Percentiles rank a stretch among this genome's conserved stretches.
Evolutionary conservation across 176 grass and related monocot species (phyloP).

Genomic region (Rhynchospora pubera): DNA sequence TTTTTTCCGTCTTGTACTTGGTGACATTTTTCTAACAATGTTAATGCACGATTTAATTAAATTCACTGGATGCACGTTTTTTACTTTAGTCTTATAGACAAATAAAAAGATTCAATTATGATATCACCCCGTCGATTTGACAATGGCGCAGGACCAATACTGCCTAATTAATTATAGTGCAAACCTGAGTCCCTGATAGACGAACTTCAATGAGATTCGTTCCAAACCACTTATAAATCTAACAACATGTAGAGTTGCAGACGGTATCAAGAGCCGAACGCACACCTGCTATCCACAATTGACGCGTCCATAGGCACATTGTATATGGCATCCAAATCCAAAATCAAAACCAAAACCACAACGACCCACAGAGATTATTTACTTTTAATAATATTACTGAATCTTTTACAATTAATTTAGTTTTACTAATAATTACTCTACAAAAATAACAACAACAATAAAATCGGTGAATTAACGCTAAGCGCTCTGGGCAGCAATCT

Average conservation of each 20-base stretch:
- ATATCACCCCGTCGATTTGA: no score
- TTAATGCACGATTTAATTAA: background rate
- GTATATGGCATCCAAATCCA: background rate
- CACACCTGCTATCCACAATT: background rate
- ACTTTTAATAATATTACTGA: slow-evolving; percentile 3
- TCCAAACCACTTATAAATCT: background rate
- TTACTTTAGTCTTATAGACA: background rate
- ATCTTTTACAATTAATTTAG: background rate
- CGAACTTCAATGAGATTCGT: background rate
- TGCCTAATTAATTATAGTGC: no score
- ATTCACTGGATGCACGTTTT: background rate
- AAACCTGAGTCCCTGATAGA: background rate
- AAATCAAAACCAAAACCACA: background rate
- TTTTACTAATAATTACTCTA: background rate
- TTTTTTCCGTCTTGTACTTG: background rate
- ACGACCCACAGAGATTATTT: background rate
- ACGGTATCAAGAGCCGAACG: background rate
- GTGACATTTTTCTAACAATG: background rate
- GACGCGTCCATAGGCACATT: background rate
- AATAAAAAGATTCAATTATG: no score
- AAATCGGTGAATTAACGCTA: background rate
- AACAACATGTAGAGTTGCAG: background rate
- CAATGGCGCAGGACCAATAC: no score
- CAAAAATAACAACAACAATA: background rate
- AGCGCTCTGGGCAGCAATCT: slow-evolving; percentile 11